phyloP scores from a whole-genome alignment of 116 monocot species.

The Trichopus zeylanicus region DNA sequence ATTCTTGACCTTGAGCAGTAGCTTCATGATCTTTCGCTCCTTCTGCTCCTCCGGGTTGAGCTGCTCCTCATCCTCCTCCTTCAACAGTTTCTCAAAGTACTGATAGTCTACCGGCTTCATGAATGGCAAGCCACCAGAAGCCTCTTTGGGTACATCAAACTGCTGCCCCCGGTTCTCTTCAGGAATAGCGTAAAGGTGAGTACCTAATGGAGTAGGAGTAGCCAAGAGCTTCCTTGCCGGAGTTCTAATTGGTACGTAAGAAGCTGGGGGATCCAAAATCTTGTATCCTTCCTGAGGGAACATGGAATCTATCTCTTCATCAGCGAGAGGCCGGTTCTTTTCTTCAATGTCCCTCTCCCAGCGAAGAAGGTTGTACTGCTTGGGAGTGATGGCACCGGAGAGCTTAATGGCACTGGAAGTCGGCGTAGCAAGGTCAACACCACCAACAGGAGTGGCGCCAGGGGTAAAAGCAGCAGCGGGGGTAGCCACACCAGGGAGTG shows the following conservation, averaged over 20 bases:
- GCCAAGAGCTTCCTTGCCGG: slow-evolving; percentile 86
- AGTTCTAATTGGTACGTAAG: slow-evolving; percentile 83
- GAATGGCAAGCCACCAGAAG: slow-evolving; percentile 75
- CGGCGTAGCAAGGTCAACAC: slow-evolving; percentile 70
- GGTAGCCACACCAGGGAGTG: slow-evolving; percentile 51
- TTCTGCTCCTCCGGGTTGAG: slow-evolving; percentile 90
- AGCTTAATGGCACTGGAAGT: slow-evolving; percentile 68
- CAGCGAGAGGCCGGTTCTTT: slow-evolving; percentile 75
- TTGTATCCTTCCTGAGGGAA: slow-evolving; percentile 94
- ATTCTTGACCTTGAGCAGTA: slow-evolving; percentile 88
- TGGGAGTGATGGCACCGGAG: slow-evolving; percentile 72
- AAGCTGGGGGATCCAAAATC: slow-evolving; percentile 77
- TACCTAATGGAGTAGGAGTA: slow-evolving; percentile 88
- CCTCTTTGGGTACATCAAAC: slow-evolving; percentile 92
- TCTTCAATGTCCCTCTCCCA: slow-evolving; percentile 97
- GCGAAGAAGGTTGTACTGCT: slow-evolving; percentile 78
- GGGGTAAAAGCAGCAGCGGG: slow-evolving; percentile 78
- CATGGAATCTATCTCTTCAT: slow-evolving; percentile 87
- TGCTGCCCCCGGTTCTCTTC: slow-evolving; percentile 94
- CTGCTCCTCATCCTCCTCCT: slow-evolving; percentile 87
- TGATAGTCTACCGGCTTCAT: slow-evolving; percentile 97
- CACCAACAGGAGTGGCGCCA: slow-evolving; percentile 76
- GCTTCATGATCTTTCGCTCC: slow-evolving; percentile 94
- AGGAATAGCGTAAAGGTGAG: slow-evolving; percentile 79
- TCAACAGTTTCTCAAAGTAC: slow-evolving; percentile 77